Conservation (phyloP, 495 filamentous ascomycete genomes). For the Penicillium longicatenatum region DNA sequence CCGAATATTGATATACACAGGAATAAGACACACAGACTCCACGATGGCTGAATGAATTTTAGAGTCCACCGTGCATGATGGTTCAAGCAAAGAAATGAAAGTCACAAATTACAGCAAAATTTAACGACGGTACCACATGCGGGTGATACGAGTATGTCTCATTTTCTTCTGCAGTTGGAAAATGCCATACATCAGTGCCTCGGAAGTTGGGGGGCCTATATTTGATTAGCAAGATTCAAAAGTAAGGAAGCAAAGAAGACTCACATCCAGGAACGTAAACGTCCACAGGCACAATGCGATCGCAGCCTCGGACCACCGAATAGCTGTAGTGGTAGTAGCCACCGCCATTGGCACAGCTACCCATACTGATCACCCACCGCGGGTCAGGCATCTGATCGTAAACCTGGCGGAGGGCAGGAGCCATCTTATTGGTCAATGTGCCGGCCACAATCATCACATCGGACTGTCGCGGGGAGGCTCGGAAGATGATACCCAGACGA, state of each 20-base stretch:
- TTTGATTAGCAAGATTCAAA: conserved; percentile 20
- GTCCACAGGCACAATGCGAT: conserved; percentile 93
- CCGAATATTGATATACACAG: conserved; percentile 29
- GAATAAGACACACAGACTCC: conserved; percentile 27
- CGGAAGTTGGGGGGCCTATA: conserved; percentile 74
- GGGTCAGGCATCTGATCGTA: conserved; percentile 99
- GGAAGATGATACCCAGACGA: conserved; percentile 94
- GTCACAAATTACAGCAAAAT: neutral
- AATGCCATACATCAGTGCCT: conserved; percentile 93
- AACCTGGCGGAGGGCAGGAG: conserved; percentile 88
- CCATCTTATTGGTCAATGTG: conserved; percentile 98
- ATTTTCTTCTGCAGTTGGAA: conserved; percentile 94
- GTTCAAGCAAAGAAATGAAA: conserved; percentile 9
- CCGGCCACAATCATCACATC: conserved; percentile 99
- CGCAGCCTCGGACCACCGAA: conserved; percentile 86
- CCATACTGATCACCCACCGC: conserved; percentile 95
- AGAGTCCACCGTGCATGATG: conserved; percentile 23
- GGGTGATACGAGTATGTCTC: conserved; percentile 68
- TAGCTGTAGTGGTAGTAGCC: conserved; percentile 99
- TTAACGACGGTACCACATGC: conserved; percentile 54
- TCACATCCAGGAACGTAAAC: conserved; percentile 92
- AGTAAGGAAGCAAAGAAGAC: conserved; percentile 16
- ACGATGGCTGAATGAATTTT: conserved; percentile 24
- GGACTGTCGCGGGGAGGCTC: conserved; percentile 90
- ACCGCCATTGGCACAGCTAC: conserved; percentile 91